These are phyloP conservation scores for Candida stauntonica DNA, from an alignment of 805 yeast genomes.

Conservation along the genomic window DNA sequence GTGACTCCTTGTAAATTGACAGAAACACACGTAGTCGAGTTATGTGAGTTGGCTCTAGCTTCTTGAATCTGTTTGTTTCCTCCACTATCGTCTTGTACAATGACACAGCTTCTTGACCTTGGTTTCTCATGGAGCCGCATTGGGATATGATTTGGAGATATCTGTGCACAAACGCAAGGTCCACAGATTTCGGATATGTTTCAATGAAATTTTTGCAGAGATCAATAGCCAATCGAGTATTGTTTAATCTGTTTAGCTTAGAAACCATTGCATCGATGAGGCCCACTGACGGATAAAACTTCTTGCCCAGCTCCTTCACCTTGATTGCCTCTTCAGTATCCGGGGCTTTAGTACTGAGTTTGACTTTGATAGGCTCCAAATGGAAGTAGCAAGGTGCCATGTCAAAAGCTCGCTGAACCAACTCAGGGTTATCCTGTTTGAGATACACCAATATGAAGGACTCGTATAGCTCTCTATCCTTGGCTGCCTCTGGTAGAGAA, in stretches of 20 bases:
- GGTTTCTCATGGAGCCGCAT: constrained; percentile 2
- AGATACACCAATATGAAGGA: constrained; percentile 17
- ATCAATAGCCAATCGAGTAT: constrained; percentile 10
- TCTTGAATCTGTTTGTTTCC: not conserved
- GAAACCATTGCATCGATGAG: constrained; percentile 21
- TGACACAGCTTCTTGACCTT: constrained; percentile 16
- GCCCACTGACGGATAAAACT: constrained; percentile 18
- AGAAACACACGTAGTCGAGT: constrained; percentile 24
- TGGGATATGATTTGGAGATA: constrained; percentile 8
- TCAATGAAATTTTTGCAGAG: constrained; percentile 13
- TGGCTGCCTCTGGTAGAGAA: constrained; percentile 9
- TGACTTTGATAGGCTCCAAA: constrained; percentile 8
- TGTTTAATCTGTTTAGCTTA: constrained; percentile 17
- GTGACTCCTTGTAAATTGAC: constrained; percentile 20
- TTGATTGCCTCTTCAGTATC: constrained; percentile 4
- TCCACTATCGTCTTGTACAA: constrained; percentile 15
- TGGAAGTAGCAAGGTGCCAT: constrained; percentile 18
- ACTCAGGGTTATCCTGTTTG: constrained; percentile 12
- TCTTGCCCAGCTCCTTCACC: constrained; percentile 9
- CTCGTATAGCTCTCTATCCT: constrained; percentile 20
- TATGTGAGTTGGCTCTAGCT: constrained; percentile 12
- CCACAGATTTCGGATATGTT: constrained; percentile 14
- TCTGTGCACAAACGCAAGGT: constrained; percentile 20
- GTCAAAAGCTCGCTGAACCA: constrained; percentile 18
- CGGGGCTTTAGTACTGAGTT: constrained; percentile 2